These are phyloP conservation scores for Amanita fuliginea DNA, from an alignment of 768 basidiomycete genomes.

Conservation along the genomic window DNA sequence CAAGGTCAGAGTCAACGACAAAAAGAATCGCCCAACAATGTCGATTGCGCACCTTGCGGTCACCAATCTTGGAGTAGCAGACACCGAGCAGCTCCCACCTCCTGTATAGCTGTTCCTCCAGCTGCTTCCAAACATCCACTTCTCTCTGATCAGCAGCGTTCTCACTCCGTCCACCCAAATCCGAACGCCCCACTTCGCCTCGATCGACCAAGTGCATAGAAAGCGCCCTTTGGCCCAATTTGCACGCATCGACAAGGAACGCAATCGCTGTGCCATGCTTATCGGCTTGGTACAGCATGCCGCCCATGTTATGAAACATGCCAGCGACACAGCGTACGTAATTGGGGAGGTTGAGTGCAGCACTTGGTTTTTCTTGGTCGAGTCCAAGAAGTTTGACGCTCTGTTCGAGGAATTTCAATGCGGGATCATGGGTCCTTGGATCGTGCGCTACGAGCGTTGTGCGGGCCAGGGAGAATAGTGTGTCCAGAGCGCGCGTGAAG, in stretches of 20 bases:
- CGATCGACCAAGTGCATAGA: conserved; percentile 17
- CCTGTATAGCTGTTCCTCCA: conserved; percentile 55
- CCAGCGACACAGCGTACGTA: conserved; percentile 62
- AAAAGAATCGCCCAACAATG: conserved; percentile 1
- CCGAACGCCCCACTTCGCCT: not conserved
- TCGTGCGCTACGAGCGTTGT: conserved; percentile 26
- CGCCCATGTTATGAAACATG: conserved; percentile 59
- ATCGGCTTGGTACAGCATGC: conserved; percentile 55
- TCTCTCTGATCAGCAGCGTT: conserved; percentile 15
- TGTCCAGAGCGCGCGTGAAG: conserved; percentile 35
- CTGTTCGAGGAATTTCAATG: conserved; percentile 36
- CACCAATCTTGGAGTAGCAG: conserved; percentile 68
- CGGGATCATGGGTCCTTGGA: conserved; percentile 31
- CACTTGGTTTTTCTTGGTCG: conserved; percentile 8
- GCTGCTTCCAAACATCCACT: conserved; percentile 39
- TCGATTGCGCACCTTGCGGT: conserved; percentile 47
- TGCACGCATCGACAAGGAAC: conserved; percentile 55
- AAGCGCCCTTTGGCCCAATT: conserved; percentile 34
- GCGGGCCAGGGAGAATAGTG: conserved; percentile 43
- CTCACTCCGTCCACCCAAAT: not conserved
- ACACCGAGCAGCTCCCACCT: conserved; percentile 78
- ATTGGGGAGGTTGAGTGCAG: conserved; percentile 28
- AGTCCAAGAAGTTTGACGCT: conserved; percentile 23
- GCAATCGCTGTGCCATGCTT: conserved; percentile 53
- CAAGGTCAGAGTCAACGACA: not conserved